Conservation (phyloP, 306 rosid genomes). For the Medicago arabica region DNA sequence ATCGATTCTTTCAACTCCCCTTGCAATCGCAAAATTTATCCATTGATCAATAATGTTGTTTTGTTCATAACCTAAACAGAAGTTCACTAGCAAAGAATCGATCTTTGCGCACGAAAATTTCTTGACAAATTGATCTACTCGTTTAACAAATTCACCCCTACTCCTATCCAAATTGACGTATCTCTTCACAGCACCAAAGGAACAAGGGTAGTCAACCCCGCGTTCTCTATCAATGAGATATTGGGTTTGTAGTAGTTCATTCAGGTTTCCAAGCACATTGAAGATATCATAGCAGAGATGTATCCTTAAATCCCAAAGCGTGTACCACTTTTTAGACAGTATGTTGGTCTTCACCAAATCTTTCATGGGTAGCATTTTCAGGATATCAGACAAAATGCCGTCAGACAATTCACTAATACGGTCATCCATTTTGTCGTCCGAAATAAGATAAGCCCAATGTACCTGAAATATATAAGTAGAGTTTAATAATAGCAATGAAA, state of each 20-base stretch:
- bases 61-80: neutral
- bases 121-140: neutral
- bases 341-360: neutral
- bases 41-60: neutral
- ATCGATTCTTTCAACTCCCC: slow-evolving; percentile 1
- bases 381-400: neutral
- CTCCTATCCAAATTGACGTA: neutral
- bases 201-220: neutral
- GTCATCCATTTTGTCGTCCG: neutral
- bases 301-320: neutral
- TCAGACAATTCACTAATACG: slow-evolving; percentile 5
- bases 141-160: neutral
- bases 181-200: neutral
- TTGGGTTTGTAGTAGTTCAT: neutral
- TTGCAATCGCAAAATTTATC: neutral
- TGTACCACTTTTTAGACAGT: neutral
- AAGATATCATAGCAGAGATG: slow-evolving; percentile 12
- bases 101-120: neutral
- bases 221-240: neutral
- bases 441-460: too few relatives aligned
- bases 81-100: neutral
- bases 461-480: neutral
- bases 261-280: neutral
- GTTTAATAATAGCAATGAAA: too few relatives aligned
- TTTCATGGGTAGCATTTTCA: slow-evolving; percentile 1